phyloP scores from a whole-genome alignment of 352 stramenopile species.

The Peronosclerospora sorghi region DNA sequence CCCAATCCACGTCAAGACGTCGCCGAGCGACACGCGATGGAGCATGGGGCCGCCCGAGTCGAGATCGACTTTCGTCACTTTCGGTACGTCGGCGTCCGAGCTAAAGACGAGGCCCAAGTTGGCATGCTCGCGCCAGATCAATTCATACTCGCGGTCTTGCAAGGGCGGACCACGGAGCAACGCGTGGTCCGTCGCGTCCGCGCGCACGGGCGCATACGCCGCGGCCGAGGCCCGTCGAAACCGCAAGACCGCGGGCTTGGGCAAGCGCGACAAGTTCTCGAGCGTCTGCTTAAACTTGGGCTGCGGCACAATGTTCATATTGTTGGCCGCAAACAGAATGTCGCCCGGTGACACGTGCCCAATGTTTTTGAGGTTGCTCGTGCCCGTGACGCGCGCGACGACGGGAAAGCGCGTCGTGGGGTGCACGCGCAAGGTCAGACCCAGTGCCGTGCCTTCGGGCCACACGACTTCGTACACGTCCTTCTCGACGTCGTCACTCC shows the following conservation, averaged over 20 bases:
- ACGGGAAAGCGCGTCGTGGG: slow-evolving; percentile 60
- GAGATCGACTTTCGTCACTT: slow-evolving; percentile 76
- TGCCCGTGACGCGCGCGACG: slow-evolving; percentile 59
- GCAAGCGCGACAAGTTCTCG: slow-evolving; percentile 55
- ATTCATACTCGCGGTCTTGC: slow-evolving; percentile 67
- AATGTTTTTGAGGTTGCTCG: slow-evolving; percentile 68
- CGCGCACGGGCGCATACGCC: slow-evolving; percentile 16
- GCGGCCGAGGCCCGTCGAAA: slow-evolving; percentile 42
- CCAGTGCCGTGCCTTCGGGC: slow-evolving; percentile 52
- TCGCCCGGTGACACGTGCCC: slow-evolving; percentile 60
- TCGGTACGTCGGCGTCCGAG: slow-evolving; percentile 58
- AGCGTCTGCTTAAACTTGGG: slow-evolving; percentile 74
- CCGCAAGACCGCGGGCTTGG: slow-evolving; percentile 56
- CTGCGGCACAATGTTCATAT: slow-evolving; percentile 60
- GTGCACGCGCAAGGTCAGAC: slow-evolving; percentile 56
- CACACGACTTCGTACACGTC: slow-evolving; percentile 69
- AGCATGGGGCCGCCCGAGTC: slow-evolving; percentile 66
- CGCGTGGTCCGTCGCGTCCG: slow-evolving; percentile 34
- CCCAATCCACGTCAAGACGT: slow-evolving; percentile 70
- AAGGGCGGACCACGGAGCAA: slow-evolving; percentile 44
- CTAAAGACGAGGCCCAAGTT: slow-evolving; percentile 81
- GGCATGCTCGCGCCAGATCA: slow-evolving; percentile 76
- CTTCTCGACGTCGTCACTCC: too few relatives aligned
- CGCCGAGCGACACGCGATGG: slow-evolving; percentile 55
- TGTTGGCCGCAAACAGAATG: slow-evolving; percentile 60